Evolutionary conservation across 495 filamentous ascomycete genomes (phyloP).

Genomic region (Arthonia radiata): DNA sequence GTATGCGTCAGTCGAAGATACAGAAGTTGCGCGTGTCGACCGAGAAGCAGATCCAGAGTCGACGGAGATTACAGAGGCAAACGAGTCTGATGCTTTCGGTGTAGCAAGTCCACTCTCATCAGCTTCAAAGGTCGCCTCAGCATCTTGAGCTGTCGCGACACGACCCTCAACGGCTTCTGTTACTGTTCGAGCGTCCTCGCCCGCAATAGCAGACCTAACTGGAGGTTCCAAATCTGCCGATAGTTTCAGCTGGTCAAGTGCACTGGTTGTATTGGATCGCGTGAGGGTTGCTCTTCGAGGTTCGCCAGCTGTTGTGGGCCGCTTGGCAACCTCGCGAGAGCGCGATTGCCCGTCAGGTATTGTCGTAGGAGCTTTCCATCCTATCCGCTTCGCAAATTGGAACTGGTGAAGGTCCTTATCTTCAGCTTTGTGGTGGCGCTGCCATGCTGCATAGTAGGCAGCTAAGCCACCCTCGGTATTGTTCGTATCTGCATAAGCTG

Average conservation of each 20-base stretch:
- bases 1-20: conserved; percentile 37
- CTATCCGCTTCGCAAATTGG: conserved; percentile 63
- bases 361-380: conserved; percentile 43
- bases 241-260: conserved; percentile 33
- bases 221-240: no score
- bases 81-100: no score
- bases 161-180: no score
- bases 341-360: conserved; percentile 22
- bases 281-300: conserved; percentile 17
- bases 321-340: conserved; percentile 23
- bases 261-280: conserved; percentile 23
- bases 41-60: no score
- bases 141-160: no score
- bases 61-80: no score
- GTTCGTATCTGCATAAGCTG: conserved; percentile 19
- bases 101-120: no score
- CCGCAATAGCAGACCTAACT: no score
- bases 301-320: conserved; percentile 18
- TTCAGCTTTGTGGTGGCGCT: conserved; percentile 45
- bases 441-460: conserved; percentile 75
- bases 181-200: no score
- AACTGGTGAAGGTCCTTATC: conserved; percentile 77
- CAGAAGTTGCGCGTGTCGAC: conserved; percentile 7
- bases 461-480: conserved; percentile 26
- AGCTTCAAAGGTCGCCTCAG: no score